Base-by-base conservation (phyloP, 306 rosid genomes). In the Trichosanthes truncata region DNA sequence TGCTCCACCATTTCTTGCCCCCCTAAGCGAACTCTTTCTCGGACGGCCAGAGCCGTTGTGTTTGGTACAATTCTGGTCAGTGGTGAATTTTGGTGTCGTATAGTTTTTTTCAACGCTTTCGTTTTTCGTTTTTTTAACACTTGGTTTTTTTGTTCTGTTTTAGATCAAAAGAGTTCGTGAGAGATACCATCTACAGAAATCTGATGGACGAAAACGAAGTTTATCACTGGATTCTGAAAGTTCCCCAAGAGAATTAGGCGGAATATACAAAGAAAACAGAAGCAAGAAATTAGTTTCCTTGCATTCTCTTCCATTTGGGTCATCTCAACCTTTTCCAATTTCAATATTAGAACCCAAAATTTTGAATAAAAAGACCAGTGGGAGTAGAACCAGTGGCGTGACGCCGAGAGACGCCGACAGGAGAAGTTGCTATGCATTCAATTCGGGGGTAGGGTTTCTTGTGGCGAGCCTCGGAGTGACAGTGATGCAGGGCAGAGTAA, bases 61-160 rank as follows among this genome's bases (percentile, higher is more conserved):
- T 86, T 89, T n/a, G 84, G 82, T 79, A 84, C 89, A 18, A 76
- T 87, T 45, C 57, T 87, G 90, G 93, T 93, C 48, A 81, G 84
- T 85, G 29, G 45, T 84, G 45, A 40, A 9, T 67, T 8, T 67
- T 56, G 29, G 53, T 43, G 18, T 63, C 15, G 14, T 74, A 36
- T 33, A 2, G 0, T 23, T 69, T 41, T n/a, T 57, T 49, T 59
- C 26, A 40, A 1, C 0, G 9, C 46, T 3, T 35, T 38, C 48
- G 0, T 81, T 15, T 2, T 69, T 69, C 25, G 0, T 11, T 40
- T 41, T 68, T 41, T 0, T 5, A 40, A 12, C 17, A 26, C 36
- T 10, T 25, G 14, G 1, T 9, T 0, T 2, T 66, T 40, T 43
- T 12, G 29, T 46, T 80, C 48, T 29, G 3, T 15, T 79, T 23